phyloP scores from a whole-genome alignment of 2,329 filamentous ascomycete genomes.

The Cadophora luteo-olivacea region DNA sequence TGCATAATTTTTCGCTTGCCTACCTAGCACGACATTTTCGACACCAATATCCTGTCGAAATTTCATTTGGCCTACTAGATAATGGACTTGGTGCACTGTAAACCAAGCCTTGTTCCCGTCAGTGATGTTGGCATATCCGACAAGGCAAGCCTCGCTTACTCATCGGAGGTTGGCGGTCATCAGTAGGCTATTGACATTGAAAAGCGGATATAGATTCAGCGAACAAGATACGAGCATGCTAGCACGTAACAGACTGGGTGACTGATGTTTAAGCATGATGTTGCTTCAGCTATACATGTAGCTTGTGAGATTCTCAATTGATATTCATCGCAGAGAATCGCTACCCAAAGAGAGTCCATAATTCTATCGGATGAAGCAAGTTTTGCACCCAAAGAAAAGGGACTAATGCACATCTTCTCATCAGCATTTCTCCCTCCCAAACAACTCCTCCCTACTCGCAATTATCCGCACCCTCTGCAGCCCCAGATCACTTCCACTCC shows the following conservation, averaged over 20 bases:
- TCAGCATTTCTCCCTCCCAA: conserved; percentile 18
- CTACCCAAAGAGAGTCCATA: not conserved
- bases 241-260: no score
- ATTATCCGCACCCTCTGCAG: not conserved
- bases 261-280: not conserved
- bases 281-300: not conserved
- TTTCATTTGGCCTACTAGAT: no score
- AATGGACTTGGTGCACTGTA: no score
- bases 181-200: not conserved
- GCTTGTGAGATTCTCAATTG: not conserved
- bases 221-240: no score
- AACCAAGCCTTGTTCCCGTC: not conserved
- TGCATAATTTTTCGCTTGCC: no score
- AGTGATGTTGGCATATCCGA: not conserved
- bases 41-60: not conserved
- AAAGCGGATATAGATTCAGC: not conserved
- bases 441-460: conserved; percentile 23
- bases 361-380: not conserved
- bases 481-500: conserved; percentile 2
- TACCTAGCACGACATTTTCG: not conserved
- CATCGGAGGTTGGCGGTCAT: not conserved
- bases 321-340: not conserved
- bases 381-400: not conserved
- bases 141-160: conserved; percentile 2
- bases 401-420: not conserved